These are phyloP conservation scores for Eutrema japonicum DNA, from an alignment of 345 rosid genomes.

Conservation along the genomic window DNA sequence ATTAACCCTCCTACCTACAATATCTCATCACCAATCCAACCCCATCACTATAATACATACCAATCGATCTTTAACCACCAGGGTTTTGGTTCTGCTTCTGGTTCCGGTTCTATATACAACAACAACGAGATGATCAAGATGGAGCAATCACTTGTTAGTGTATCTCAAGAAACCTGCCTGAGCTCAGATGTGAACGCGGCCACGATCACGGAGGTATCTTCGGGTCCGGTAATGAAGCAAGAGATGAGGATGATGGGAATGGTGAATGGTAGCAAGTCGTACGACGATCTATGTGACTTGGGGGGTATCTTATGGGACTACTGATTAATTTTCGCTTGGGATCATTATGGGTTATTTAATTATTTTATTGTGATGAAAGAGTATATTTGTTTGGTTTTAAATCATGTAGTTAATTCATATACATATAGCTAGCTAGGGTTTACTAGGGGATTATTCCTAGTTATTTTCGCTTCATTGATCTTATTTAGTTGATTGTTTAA, in stretches of 20 bases:
- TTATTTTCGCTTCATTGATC: constrained; percentile 30
- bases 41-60: constrained; percentile 23
- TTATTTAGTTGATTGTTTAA: constrained; percentile 39
- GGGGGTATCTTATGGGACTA: constrained; percentile 43
- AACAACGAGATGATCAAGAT: constrained; percentile 42
- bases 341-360: constrained; percentile 15
- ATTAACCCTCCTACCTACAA: constrained; percentile 37
- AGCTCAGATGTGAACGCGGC: constrained; percentile 44
- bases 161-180: constrained; percentile 45
- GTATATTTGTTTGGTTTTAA: constrained; percentile 39
- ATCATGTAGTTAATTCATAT: constrained; percentile 34
- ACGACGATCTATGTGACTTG: constrained; percentile 44
- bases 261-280: constrained; percentile 40
- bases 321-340: constrained; percentile 21
- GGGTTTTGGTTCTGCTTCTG: constrained; percentile 30
- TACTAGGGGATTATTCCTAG: constrained; percentile 33
- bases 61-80: constrained; percentile 38
- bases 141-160: constrained; percentile 45
- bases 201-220: constrained; percentile 38
- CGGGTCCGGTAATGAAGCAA: constrained; percentile 41
- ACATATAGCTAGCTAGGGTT: constrained; percentile 30
- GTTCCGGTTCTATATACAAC: constrained; percentile 24
- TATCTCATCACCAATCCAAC: constrained; percentile 33
- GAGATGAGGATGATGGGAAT: constrained; percentile 42
- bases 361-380: constrained; percentile 38